These are phyloP conservation scores for Boeremia lycopersici DNA, from an alignment of 2,329 filamentous ascomycete genomes.

Conservation along the genomic window DNA sequence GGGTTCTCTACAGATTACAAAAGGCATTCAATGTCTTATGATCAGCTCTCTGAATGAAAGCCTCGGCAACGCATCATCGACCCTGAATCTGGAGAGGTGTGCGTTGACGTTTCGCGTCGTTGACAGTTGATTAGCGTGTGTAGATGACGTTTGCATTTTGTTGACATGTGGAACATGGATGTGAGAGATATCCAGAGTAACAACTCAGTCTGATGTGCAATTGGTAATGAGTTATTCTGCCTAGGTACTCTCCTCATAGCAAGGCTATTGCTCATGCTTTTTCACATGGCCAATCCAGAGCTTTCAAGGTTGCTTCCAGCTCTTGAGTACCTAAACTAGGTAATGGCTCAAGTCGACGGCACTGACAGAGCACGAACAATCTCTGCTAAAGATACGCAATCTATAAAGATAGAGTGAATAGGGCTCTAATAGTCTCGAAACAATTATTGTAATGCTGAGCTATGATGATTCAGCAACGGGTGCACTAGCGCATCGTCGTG, in stretches of 20 bases:
- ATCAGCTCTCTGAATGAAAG: neutral
- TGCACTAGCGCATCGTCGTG: neutral
- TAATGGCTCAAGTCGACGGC: no score
- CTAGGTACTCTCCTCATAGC: no score
- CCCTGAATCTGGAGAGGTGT: slow-evolving; percentile 8
- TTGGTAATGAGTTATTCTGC: neutral
- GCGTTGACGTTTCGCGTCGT: slow-evolving; percentile 6
- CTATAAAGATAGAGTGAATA: no score
- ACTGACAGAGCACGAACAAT: neutral
- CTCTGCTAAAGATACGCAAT: neutral
- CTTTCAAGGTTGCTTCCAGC: neutral
- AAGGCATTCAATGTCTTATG: slow-evolving; percentile 3
- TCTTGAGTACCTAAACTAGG: no score
- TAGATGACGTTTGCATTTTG: slow-evolving; percentile 20
- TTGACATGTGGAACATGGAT: slow-evolving; percentile 2
- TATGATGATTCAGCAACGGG: neutral
- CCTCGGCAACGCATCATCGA: slow-evolving; percentile 18
- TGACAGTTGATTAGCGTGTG: slow-evolving; percentile 12
- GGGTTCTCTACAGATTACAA: neutral
- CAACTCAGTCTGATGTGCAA: neutral
- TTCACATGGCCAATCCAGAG: neutral
- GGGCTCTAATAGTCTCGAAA: no score
- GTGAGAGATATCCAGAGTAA: neutral
- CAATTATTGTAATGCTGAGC: no score
- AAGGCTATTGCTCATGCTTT: neutral